Conservation (phyloP, 495 filamentous ascomycete species). For the Neurospora sp. region DNA sequence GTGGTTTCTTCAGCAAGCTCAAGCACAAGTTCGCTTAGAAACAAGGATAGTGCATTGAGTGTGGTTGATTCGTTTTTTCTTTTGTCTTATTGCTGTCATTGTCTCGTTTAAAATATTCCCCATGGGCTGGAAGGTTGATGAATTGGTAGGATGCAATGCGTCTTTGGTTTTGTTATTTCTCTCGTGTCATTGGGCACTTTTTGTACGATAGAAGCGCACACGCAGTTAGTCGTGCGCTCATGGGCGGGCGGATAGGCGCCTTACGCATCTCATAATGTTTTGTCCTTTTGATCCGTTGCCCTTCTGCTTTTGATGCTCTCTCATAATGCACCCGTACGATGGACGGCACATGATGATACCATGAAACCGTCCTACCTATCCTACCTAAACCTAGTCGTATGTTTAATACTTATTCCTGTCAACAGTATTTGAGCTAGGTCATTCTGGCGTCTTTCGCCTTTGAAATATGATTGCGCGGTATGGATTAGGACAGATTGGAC, state of each 20-base stretch:
- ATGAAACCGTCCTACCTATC: background rate
- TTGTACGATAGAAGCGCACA: background rate
- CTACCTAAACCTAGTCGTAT: background rate
- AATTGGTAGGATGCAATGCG: background rate
- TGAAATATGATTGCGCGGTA: background rate
- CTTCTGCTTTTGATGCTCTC: background rate
- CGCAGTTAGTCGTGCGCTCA: background rate
- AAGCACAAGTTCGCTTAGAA: slow-evolving; percentile 42
- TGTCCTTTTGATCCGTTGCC: background rate
- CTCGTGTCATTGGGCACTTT: background rate
- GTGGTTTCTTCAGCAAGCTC: slow-evolving; percentile 45
- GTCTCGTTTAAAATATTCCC: background rate
- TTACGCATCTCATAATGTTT: background rate
- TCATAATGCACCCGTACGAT: background rate
- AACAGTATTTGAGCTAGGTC: background rate
- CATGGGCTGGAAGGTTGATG: background rate
- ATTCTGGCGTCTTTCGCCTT: background rate
- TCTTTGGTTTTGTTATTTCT: background rate
- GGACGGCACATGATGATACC: background rate
- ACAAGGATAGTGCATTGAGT: slow-evolving; percentile 19
- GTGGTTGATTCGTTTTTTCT: slow-evolving; percentile 7
- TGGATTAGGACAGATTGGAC: background rate
- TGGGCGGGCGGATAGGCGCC: background rate
- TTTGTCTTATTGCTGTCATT: slow-evolving; percentile 16
- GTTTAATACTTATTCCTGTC: background rate